phyloP scores from a whole-genome alignment of 202 grass and related monocot species.

The Digitaria exilis region DNA sequence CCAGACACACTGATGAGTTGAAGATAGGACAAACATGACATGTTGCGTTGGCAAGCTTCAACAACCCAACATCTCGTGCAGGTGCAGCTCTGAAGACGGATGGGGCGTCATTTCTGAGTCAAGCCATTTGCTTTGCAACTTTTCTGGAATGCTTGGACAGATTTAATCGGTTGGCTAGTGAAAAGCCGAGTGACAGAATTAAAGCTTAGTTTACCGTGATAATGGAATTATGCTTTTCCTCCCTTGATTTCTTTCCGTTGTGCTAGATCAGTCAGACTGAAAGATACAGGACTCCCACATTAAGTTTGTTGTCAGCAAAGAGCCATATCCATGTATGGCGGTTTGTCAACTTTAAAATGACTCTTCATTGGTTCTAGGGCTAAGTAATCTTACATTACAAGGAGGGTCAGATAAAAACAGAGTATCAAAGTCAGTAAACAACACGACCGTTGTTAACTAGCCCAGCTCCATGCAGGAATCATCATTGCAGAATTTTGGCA shows the following conservation, averaged over 20 bases:
- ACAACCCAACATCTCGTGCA: neutral
- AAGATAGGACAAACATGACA: constrained; percentile 5
- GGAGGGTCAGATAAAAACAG: neutral
- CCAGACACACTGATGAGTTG: neutral
- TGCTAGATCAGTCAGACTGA: constrained; percentile 38
- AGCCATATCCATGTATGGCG: neutral
- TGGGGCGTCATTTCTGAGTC: constrained; percentile 9
- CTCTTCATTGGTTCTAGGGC: constrained; percentile 26
- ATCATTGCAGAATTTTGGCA: neutral
- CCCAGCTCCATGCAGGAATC: constrained; percentile 1
- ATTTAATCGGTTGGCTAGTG: constrained; percentile 20
- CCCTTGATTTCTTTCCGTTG: neutral
- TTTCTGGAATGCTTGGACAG: constrained; percentile 4
- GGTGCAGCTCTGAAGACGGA: constrained; percentile 11
- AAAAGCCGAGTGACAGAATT: constrained; percentile 34
- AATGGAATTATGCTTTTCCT: constrained; percentile 25
- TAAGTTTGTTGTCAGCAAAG: constrained; percentile 22
- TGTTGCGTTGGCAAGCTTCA: constrained; percentile 18
- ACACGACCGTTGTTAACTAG: neutral
- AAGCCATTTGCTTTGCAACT: constrained; percentile 17
- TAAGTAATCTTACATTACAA: constrained; percentile 35
- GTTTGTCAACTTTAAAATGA: constrained; percentile 18
- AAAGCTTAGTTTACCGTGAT: constrained; percentile 31
- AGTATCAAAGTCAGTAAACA: neutral
- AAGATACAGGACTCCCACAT: constrained; percentile 24